These are phyloP conservation scores for Leucosporidium creatinivorum DNA, from an alignment of 768 basidiomycete species.

Conservation along the genomic window DNA sequence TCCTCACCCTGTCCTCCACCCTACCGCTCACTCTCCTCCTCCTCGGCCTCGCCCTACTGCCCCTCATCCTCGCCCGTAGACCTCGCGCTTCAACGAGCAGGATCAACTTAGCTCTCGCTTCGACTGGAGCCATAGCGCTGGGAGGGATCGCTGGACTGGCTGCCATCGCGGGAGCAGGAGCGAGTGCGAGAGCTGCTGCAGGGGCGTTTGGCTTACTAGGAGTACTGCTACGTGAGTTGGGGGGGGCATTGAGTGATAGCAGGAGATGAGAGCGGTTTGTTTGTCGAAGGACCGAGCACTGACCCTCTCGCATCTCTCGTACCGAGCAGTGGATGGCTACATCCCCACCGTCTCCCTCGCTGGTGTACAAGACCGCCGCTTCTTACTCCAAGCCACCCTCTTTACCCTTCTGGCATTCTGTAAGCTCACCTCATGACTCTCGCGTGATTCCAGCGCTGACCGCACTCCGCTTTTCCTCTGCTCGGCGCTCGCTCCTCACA, in stretches of 20 bases:
- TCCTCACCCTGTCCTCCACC: not conserved
- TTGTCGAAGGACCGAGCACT: too few species aligned
- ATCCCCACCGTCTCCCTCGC: not conserved
- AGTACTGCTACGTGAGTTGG: not conserved
- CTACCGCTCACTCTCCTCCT: constrained; percentile 3
- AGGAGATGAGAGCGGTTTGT: too few species aligned
- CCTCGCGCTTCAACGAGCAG: not conserved
- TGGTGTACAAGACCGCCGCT: not conserved
- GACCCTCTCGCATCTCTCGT: too few species aligned
- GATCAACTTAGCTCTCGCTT: not conserved
- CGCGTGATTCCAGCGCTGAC: not conserved
- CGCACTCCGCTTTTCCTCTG: not conserved
- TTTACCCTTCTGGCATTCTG: not conserved
- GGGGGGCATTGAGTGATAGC: too few species aligned
- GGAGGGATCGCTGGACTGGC: constrained; percentile 1
- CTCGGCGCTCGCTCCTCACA: not conserved
- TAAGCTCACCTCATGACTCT: not conserved
- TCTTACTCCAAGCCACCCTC: not conserved
- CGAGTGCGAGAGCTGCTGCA: not conserved
- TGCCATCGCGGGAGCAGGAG: not conserved
- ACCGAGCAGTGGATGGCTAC: not conserved
- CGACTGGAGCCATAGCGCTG: not conserved
- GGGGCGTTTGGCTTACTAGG: constrained; percentile 2
- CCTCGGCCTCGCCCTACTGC: constrained; percentile 1
- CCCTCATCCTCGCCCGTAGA: not conserved